These are phyloP conservation scores for Aspergillus awamori DNA, from an alignment of 2,329 filamentous ascomycete genomes.

Conservation along the genomic window DNA sequence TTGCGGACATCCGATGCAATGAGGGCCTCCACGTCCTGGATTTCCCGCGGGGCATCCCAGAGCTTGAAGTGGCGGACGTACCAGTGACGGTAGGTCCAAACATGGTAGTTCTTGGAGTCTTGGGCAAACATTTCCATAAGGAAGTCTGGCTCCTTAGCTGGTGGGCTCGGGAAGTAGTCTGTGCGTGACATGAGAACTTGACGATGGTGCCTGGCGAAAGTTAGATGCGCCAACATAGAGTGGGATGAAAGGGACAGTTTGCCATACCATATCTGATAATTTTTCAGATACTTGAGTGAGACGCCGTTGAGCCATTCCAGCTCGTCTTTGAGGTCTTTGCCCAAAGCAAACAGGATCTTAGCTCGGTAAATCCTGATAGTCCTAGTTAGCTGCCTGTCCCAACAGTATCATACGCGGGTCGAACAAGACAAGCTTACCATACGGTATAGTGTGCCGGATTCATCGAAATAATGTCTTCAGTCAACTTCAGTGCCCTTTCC, in stretches of 20 bases:
- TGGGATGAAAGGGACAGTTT: not conserved
- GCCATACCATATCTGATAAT: slow-evolving; percentile 90
- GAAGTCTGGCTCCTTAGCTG: slow-evolving; percentile 71
- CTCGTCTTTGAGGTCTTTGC: slow-evolving; percentile 69
- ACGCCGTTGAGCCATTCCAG: slow-evolving; percentile 84
- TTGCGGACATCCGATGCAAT: slow-evolving; percentile 84
- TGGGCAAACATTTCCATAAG: slow-evolving; percentile 76
- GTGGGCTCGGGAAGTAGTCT: slow-evolving; percentile 56
- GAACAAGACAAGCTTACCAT: slow-evolving; percentile 60
- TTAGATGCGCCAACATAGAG: not conserved
- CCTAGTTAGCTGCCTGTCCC: slow-evolving; percentile 15
- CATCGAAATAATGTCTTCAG: slow-evolving; percentile 84
- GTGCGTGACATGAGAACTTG: slow-evolving; percentile 56
- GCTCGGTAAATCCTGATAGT: slow-evolving; percentile 75
- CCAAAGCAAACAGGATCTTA: slow-evolving; percentile 70
- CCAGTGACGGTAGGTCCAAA: slow-evolving; percentile 92
- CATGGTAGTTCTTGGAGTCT: slow-evolving; percentile 97
- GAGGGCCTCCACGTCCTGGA: slow-evolving; percentile 70
- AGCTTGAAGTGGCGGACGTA: slow-evolving; percentile 66
- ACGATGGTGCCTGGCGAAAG: slow-evolving; percentile 56
- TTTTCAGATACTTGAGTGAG: slow-evolving; percentile 84
- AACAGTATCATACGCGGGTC: not conserved
- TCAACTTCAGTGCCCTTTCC: slow-evolving; percentile 75
- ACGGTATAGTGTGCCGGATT: slow-evolving; percentile 98
- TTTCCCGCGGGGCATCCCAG: slow-evolving; percentile 62